phyloP scores from a whole-genome alignment of 495 filamentous ascomycete genomes.

The Neurospora terricola region DNA sequence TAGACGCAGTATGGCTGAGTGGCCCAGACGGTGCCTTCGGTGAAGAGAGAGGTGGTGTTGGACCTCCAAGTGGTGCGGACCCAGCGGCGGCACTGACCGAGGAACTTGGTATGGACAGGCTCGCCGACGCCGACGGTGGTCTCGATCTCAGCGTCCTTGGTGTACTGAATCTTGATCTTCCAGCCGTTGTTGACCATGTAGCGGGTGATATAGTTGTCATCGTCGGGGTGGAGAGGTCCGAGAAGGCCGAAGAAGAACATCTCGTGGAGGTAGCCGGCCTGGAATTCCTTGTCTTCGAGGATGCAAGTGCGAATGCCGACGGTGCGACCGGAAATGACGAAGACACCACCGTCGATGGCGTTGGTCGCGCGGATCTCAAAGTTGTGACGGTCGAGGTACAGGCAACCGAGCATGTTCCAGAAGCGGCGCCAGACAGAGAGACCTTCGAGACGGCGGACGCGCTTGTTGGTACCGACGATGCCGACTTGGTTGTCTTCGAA shows the following conservation, averaged over 20 bases:
- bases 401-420: slow-evolving; percentile 42
- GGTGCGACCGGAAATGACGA: slow-evolving; percentile 45
- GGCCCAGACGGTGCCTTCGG: slow-evolving; percentile 20
- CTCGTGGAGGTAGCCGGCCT: slow-evolving; percentile 47
- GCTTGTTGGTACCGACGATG: slow-evolving; percentile 43
- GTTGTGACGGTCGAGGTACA: slow-evolving; percentile 48
- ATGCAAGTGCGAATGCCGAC: slow-evolving; percentile 39
- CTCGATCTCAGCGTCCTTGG: slow-evolving; percentile 44
- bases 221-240: slow-evolving; percentile 47
- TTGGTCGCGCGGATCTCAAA: slow-evolving; percentile 46
- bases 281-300: slow-evolving; percentile 33
- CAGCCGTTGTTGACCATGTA: slow-evolving; percentile 46
- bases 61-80: slow-evolving; percentile 56
- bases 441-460: slow-evolving; percentile 26
- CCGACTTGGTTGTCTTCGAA: slow-evolving; percentile 44
- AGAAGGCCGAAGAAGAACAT: slow-evolving; percentile 38
- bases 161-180: slow-evolving; percentile 54
- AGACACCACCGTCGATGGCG: slow-evolving; percentile 46
- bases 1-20: slow-evolving; percentile 53
- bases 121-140: slow-evolving; percentile 43
- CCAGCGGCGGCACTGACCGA: slow-evolving; percentile 52
- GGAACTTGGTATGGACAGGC: slow-evolving; percentile 39
- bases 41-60: slow-evolving; percentile 47
- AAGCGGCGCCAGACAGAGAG: slow-evolving; percentile 22
- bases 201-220: slow-evolving; percentile 62